Percentiles rank a stretch among this genome's conserved stretches.
Evolutionary conservation across 2,329 filamentous ascomycete species (phyloP).

Genomic region (Fusarium sp.): DNA sequence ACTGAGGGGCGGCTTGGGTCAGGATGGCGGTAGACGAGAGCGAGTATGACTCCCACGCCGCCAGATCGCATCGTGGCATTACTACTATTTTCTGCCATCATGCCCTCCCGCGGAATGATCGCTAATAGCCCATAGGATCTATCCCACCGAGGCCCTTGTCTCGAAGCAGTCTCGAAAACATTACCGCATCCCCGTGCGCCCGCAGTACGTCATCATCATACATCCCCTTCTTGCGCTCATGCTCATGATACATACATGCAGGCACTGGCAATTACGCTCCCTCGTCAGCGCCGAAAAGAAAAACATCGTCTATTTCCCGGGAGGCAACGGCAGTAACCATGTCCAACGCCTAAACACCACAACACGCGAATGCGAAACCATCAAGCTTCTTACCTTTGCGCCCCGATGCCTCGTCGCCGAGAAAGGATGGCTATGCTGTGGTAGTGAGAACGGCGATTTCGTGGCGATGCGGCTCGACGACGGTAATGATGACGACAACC

Average conservation of each 20-base stretch:
- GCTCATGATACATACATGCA: conserved; percentile 50
- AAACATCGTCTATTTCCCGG: conserved; percentile 87
- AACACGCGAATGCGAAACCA: conserved; percentile 77
- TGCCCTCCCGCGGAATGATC: conserved; percentile 14
- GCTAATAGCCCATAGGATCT: conserved; percentile 61
- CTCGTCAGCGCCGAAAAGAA: conserved; percentile 85
- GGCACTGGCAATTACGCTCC: conserved; percentile 90
- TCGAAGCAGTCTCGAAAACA: conserved; percentile 71
- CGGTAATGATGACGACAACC: conserved; percentile 44
- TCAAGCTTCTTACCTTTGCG: conserved; percentile 76
- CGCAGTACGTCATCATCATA: conserved; percentile 65
- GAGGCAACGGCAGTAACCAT: conserved; percentile 73
- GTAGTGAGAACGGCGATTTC: conserved; percentile 89
- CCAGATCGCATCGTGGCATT: neutral
- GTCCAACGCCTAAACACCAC: conserved; percentile 77
- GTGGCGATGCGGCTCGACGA: conserved; percentile 77
- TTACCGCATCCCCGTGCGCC: conserved; percentile 74
- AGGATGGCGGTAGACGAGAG: conserved; percentile 68
- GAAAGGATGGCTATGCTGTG: conserved; percentile 90
- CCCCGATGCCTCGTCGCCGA: conserved; percentile 91
- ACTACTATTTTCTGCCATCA: conserved; percentile 21
- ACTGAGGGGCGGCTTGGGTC: conserved; percentile 23
- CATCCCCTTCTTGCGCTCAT: conserved; percentile 11
- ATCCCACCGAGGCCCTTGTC: conserved; percentile 75
- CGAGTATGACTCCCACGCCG: conserved; percentile 54